Base-by-base conservation (phyloP, 2,329 filamentous ascomycete species). In the Diaporthe batatas region DNA sequence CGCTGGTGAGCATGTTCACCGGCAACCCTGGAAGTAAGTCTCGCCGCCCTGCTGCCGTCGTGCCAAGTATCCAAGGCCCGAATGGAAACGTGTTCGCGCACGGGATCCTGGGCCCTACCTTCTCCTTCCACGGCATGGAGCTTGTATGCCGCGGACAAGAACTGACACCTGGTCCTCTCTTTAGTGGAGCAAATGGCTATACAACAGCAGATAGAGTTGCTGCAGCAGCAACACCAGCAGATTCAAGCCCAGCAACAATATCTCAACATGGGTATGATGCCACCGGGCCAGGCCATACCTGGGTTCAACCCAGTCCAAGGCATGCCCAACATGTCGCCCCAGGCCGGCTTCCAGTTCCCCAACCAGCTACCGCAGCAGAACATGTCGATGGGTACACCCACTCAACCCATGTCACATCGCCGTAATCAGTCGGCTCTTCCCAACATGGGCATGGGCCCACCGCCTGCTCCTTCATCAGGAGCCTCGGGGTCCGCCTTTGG, bases 221-320 rank as follows among this genome's bases (percentile, higher is more conserved):
- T 98, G 80, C 96, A 98, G 86, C 95, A 98, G 83, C 96, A 98
- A 83, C 96, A 98, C 83, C 95, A 98, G 84, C 95, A 98, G 82
- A 97, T 98, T 81, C 94, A 97, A 84, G 94, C 94, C 76, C 95
- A 98, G 81, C 95, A 98, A 85, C 96, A 98, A 85, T 98, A 98
- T 87, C 93, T 98, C 79, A 98, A 96, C 83, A 95, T 98, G 93
- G 94, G 94, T 82, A 95, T 98, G 89, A 92, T 98, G 79, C 92
- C 93, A 77, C 92, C 94, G 69, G 93, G 93, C 79, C 96, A 98
- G 85, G 78, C 82, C 76, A 87, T 98, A 73, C 91, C 90, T 77
- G 87, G 87, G 75, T 96, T 94, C 87, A 93, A 92, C 85, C 92
- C 92, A 80, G 86, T 95, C 83, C 95, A 96, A 85, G 90, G 92